Evolutionary conservation across 2,329 filamentous ascomycete genomes (phyloP).

Genomic region (Trichoderma koningiopsis): DNA sequence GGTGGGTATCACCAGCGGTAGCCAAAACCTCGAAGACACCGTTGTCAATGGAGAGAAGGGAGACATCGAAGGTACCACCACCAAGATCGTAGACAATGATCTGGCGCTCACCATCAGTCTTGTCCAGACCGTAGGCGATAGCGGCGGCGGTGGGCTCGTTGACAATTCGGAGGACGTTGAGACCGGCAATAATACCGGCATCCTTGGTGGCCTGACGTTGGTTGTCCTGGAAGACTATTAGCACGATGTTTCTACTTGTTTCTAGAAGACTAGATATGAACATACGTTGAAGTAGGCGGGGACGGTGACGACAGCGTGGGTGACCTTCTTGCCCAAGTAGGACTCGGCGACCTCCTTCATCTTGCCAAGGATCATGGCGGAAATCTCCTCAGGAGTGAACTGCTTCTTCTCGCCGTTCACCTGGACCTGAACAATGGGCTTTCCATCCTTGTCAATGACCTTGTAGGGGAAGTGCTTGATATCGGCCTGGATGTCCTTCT

Average conservation of each 20-base stretch:
- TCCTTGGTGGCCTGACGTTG: slow-evolving; percentile 97
- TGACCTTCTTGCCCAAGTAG: slow-evolving; percentile 80
- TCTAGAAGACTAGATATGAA: slow-evolving; percentile 13
- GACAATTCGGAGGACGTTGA: slow-evolving; percentile 94
- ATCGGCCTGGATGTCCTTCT: slow-evolving; percentile 88
- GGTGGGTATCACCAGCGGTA: slow-evolving; percentile 94
- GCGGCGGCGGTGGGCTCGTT: slow-evolving; percentile 96
- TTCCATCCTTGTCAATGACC: slow-evolving; percentile 84
- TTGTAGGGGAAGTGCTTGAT: slow-evolving; percentile 99
- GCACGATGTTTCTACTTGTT: background rate
- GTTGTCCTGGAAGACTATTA: slow-evolving; percentile 62
- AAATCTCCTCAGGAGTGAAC: slow-evolving; percentile 80
- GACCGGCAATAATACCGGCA: slow-evolving; percentile 85
- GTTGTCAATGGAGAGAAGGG: slow-evolving; percentile 85
- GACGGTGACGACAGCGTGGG: slow-evolving; percentile 88
- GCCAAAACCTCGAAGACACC: slow-evolving; percentile 94
- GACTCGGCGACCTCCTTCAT: slow-evolving; percentile 83
- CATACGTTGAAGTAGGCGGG: slow-evolving; percentile 89
- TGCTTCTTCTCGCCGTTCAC: slow-evolving; percentile 66
- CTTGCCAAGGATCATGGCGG: slow-evolving; percentile 79
- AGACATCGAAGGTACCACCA: slow-evolving; percentile 94
- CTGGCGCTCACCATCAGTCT: slow-evolving; percentile 80
- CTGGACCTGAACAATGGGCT: slow-evolving; percentile 80
- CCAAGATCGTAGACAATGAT: slow-evolving; percentile 93
- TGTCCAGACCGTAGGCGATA: slow-evolving; percentile 91